A percentile compares a stretch with the other conserved stretches of the same genome.
Evolutionary conservation across 805 yeast species (phyloP).

Genomic region (Komagataella kurtzmanii): DNA sequence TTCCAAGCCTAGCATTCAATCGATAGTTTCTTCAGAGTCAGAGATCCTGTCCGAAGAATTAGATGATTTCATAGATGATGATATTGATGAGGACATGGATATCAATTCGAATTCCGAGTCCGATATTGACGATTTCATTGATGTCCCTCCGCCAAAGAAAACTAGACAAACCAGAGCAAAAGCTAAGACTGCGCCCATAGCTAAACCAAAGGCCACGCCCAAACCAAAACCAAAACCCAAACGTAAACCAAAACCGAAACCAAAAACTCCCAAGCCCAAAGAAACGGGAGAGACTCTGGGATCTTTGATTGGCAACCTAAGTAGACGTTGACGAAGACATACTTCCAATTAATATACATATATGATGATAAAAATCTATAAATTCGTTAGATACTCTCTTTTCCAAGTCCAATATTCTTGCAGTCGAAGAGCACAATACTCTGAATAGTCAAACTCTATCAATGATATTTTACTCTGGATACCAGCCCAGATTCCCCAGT

Average conservation of each 20-base stretch:
- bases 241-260: not conserved
- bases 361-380: not conserved
- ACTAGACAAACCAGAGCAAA: not conserved
- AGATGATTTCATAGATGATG: slow-evolving; percentile 3
- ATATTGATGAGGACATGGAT: not conserved
- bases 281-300: not conserved
- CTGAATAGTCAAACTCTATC: slow-evolving; percentile 59
- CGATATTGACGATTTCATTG: slow-evolving; percentile 1
- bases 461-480: slow-evolving; percentile 57
- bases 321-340: not conserved
- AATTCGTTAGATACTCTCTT: slow-evolving; percentile 7
- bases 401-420: slow-evolving; percentile 67
- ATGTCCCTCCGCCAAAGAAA: not conserved
- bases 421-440: slow-evolving; percentile 45
- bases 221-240: not conserved
- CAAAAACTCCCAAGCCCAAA: not conserved
- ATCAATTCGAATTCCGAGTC: not conserved
- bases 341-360: not conserved
- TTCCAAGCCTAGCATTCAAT: not conserved
- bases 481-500: slow-evolving; percentile 79
- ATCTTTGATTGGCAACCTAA: not conserved
- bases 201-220: not conserved
- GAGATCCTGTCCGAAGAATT: not conserved
- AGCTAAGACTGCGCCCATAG: not conserved
- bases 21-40: not conserved